phyloP scores from a whole-genome alignment of 2,329 filamentous ascomycete species.

The Hypoxylon sp. region DNA sequence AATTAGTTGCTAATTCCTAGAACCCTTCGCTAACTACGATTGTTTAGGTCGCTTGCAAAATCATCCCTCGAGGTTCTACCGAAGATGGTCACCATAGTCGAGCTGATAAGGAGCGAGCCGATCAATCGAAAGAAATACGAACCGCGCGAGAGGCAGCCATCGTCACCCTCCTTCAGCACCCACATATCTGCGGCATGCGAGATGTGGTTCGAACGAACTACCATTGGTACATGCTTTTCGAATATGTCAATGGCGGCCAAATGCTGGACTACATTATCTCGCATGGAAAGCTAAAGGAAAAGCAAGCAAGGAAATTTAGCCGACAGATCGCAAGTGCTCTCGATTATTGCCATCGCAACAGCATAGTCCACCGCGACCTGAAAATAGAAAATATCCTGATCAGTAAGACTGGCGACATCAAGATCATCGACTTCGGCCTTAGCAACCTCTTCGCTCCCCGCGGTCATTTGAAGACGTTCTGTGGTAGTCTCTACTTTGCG shows the following conservation, averaged over 20 bases:
- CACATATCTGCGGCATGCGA: slow-evolving; percentile 94
- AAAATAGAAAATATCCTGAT: slow-evolving; percentile 99
- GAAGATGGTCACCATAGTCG: slow-evolving; percentile 83
- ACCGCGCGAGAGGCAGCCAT: slow-evolving; percentile 97
- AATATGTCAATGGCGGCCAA: slow-evolving; percentile 98
- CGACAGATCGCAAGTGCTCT: slow-evolving; percentile 96
- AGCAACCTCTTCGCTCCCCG: slow-evolving; percentile 95
- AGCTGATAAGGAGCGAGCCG: slow-evolving; percentile 87
- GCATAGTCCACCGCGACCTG: slow-evolving; percentile 95
- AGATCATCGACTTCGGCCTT: slow-evolving; percentile 98
- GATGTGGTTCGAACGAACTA: slow-evolving; percentile 97
- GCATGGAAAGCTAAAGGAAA: slow-evolving; percentile 96
- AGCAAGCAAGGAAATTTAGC: slow-evolving; percentile 97
- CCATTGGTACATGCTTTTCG: slow-evolving; percentile 99
- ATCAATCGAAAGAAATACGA: slow-evolving; percentile 95
- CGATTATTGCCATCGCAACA: slow-evolving; percentile 98
- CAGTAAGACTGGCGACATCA: slow-evolving; percentile 98
- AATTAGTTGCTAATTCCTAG: slow-evolving; percentile 11
- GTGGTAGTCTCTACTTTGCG: slow-evolving; percentile 97
- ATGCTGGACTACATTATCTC: slow-evolving; percentile 99
- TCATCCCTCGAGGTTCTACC: slow-evolving; percentile 90
- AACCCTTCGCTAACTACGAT: slow-evolving; percentile 23
- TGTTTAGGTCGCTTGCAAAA: slow-evolving; percentile 90
- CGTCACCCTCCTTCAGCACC: slow-evolving; percentile 92
- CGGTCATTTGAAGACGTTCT: slow-evolving; percentile 93